Conservation (phyloP, 768 basidiomycete species). For the Suillus decipiens region DNA sequence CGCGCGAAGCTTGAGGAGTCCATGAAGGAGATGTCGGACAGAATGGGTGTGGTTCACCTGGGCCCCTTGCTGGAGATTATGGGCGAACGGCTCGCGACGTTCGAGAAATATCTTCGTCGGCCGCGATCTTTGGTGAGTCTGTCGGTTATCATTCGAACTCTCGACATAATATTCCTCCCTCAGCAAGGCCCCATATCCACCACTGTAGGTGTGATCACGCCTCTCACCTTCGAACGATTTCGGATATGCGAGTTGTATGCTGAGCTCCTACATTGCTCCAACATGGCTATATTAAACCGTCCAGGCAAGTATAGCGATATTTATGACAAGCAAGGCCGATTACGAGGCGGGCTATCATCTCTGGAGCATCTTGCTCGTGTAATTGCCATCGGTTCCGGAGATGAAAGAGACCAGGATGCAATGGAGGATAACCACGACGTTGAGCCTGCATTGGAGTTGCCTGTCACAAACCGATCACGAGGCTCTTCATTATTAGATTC, state of each 20-base stretch:
- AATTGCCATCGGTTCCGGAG: constrained; percentile 63
- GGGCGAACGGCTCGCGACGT: constrained; percentile 62
- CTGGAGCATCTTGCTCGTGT: constrained; percentile 88
- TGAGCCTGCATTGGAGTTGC: constrained; percentile 67
- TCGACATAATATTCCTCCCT: constrained; percentile 17
- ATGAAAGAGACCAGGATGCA: constrained; percentile 52
- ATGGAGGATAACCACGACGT: constrained; percentile 62
- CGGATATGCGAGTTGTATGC: constrained; percentile 96
- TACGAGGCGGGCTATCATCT: constrained; percentile 84
- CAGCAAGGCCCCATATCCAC: constrained; percentile 72
- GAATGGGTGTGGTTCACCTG: constrained; percentile 90
- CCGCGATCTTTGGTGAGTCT: constrained; percentile 78
- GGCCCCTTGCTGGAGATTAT: constrained; percentile 78
- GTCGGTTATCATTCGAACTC: constrained; percentile 9
- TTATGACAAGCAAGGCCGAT: constrained; percentile 82
- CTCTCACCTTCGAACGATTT: constrained; percentile 93
- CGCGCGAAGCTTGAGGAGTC: constrained; percentile 69
- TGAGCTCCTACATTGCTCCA: constrained; percentile 95
- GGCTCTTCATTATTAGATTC: constrained; percentile 60
- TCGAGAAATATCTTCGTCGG: constrained; percentile 67
- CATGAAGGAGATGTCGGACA: constrained; percentile 79
- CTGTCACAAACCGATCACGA: constrained; percentile 56
- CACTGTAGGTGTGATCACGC: constrained; percentile 70
- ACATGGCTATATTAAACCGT: constrained; percentile 95
- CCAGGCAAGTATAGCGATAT: constrained; percentile 60